Evolutionary conservation across 2,329 filamentous ascomycete genomes (phyloP).

Genomic region (Cladosporium sp.): DNA sequence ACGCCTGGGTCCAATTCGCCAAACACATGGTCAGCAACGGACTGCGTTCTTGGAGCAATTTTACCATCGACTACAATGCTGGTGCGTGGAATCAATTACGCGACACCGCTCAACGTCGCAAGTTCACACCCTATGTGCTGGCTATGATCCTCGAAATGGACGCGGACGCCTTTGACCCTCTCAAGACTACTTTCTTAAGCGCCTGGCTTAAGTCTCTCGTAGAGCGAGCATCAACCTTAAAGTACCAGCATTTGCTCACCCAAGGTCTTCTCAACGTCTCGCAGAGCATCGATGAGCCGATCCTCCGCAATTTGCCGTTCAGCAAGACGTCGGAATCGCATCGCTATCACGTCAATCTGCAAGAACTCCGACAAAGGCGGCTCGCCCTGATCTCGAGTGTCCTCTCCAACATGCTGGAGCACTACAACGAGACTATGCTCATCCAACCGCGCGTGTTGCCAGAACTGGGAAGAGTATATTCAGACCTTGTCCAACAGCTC

Average conservation of each 20-base stretch:
- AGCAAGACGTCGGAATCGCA: conserved; percentile 39
- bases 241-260: conserved; percentile 61
- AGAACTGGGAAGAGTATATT: conserved; percentile 49
- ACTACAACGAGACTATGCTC: conserved; percentile 40
- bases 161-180: conserved; percentile 33
- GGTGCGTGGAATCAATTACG: conserved; percentile 52
- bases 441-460: conserved; percentile 35
- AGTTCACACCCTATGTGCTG: conserved; percentile 48
- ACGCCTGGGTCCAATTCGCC: conserved; percentile 57
- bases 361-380: conserved; percentile 56
- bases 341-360: conserved; percentile 49
- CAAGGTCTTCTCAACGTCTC: conserved; percentile 54
- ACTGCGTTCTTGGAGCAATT: conserved; percentile 54
- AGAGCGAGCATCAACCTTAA: conserved; percentile 60
- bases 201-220: conserved; percentile 58
- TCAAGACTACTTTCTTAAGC: conserved; percentile 51
- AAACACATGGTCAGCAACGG: conserved; percentile 48
- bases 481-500: conserved; percentile 53
- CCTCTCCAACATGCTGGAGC: conserved; percentile 60
- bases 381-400: conserved; percentile 57
- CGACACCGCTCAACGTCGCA: conserved; percentile 47
- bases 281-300: conserved; percentile 38
- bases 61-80: conserved; percentile 54
- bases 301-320: conserved; percentile 62
- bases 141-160: conserved; percentile 44